Conservation (phyloP, 2,329 filamentous ascomycete genomes). For the Pestalotiopsis sp. region DNA sequence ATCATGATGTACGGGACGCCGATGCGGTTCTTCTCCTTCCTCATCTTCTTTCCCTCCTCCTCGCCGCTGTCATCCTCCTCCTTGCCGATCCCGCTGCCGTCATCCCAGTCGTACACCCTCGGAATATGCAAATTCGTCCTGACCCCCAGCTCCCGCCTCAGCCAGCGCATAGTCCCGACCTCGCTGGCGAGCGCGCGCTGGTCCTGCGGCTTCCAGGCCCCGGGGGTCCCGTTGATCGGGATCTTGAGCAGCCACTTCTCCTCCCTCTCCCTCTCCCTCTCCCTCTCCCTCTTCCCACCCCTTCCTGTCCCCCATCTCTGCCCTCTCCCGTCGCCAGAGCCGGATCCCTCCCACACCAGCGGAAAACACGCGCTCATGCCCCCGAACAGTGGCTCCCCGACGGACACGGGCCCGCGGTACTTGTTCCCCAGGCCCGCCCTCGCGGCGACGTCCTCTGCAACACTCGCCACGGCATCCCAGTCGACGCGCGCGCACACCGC, state of each 20-base stretch:
- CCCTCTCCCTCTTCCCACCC: too few species aligned
- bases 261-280: not conserved
- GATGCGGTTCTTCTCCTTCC: conserved; percentile 14
- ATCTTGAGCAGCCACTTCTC: conserved; percentile 27
- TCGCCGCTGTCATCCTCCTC: not conserved
- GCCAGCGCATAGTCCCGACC: conserved; percentile 13
- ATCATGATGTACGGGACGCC: conserved; percentile 20
- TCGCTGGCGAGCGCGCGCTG: conserved; percentile 24
- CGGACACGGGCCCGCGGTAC: not conserved
- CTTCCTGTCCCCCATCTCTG: not conserved
- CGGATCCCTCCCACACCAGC: not conserved
- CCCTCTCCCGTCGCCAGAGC: not conserved
- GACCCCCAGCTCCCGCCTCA: conserved; percentile 21
- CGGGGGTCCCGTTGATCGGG: conserved; percentile 20
- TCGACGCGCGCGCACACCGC: not conserved
- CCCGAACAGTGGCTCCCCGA: not conserved
- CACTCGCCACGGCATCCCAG: not conserved
- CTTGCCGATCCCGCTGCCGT: too few species aligned
- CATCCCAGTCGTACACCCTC: not conserved
- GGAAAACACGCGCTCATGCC: not conserved
- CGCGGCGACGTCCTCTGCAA: not conserved
- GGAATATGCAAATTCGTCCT: not conserved
- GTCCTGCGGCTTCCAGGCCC: conserved; percentile 20
- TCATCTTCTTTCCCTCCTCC: not conserved
- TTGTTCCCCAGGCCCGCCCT: not conserved